These are phyloP conservation scores for Dactylellina drechsleri DNA, from an alignment of 2,329 filamentous ascomycete species.

Conservation along the genomic window DNA sequence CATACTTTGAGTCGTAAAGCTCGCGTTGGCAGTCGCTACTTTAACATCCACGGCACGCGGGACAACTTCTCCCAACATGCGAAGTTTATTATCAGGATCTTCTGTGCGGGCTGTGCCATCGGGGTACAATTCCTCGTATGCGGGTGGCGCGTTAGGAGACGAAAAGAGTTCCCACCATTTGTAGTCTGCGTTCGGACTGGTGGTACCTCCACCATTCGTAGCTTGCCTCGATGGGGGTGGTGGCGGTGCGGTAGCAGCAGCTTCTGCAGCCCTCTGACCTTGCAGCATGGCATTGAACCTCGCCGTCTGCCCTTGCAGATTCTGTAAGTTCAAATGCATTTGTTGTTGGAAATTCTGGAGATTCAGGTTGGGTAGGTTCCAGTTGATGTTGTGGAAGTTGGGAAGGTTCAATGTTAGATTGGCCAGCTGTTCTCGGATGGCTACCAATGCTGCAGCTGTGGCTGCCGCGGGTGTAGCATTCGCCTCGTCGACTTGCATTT, in stretches of 20 bases:
- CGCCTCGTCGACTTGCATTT: constrained; percentile 58
- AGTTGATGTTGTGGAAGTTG: constrained; percentile 71
- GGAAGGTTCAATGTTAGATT: constrained; percentile 81
- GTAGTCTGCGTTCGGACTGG: constrained; percentile 64
- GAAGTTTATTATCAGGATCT: constrained; percentile 39
- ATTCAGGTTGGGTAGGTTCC: constrained; percentile 70
- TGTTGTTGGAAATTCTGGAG: constrained; percentile 75
- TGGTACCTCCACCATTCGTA: constrained; percentile 55
- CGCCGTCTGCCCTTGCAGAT: constrained; percentile 47
- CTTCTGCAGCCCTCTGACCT: constrained; percentile 23
- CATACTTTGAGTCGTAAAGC: constrained; percentile 66
- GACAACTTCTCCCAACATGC: constrained; percentile 68
- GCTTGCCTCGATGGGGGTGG: constrained; percentile 59
- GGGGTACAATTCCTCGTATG: constrained; percentile 83
- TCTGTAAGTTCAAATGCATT: constrained; percentile 48
- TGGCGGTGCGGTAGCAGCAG: constrained; percentile 69
- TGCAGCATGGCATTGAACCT: constrained; percentile 44
- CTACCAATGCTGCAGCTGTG: constrained; percentile 71
- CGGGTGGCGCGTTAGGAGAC: constrained; percentile 70
- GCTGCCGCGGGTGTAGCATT: constrained; percentile 67
- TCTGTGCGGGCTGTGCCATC: constrained; percentile 59
- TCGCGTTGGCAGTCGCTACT: constrained; percentile 69
- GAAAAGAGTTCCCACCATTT: constrained; percentile 77
- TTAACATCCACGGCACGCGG: constrained; percentile 70
- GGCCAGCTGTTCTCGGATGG: constrained; percentile 74